Conservation (phyloP, 2,329 filamentous ascomycete genomes). For the Diaporthe citrichinensis region DNA sequence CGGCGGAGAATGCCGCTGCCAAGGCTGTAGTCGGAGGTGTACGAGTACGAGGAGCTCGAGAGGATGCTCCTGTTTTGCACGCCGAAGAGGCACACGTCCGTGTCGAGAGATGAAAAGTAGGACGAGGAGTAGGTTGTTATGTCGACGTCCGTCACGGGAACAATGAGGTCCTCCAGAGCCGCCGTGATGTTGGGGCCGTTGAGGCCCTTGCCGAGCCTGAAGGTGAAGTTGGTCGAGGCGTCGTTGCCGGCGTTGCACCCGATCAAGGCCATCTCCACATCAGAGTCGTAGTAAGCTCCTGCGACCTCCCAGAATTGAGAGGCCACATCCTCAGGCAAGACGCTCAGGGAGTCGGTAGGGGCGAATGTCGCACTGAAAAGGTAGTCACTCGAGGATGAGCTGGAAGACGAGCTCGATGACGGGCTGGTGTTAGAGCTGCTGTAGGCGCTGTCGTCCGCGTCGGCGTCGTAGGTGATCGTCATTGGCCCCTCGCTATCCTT, state of each 20-base stretch:
- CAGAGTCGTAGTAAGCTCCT: conserved; percentile 46
- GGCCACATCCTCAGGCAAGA: conserved; percentile 46
- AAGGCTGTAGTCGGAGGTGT: conserved; percentile 41
- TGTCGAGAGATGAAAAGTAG: not conserved
- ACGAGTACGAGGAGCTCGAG: conserved; percentile 16
- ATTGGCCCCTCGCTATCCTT: conserved; percentile 28
- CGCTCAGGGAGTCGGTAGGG: conserved; percentile 46
- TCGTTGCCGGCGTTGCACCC: conserved; percentile 46
- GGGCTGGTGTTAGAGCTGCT: conserved; percentile 5
- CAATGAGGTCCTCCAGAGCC: conserved; percentile 48
- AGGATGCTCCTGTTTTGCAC: conserved; percentile 46
- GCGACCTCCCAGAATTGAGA: conserved; percentile 47
- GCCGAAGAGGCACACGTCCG: conserved; percentile 49
- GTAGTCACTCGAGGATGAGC: conserved; percentile 20
- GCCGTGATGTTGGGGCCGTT: conserved; percentile 48
- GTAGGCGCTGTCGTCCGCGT: not conserved
- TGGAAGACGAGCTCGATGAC: conserved; percentile 11
- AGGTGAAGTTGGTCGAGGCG: conserved; percentile 44
- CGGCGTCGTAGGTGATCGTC: conserved; percentile 23
- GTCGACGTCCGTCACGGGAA: conserved; percentile 40
- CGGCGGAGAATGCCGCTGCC: conserved; percentile 49
- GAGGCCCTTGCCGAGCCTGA: conserved; percentile 45
- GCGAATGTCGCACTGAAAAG: conserved; percentile 42
- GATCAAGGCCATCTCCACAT: conserved; percentile 42
- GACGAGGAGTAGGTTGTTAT: not conserved